phyloP scores from a whole-genome alignment of 2,329 filamentous ascomycete species.

The Cladophialophora exuberans region DNA sequence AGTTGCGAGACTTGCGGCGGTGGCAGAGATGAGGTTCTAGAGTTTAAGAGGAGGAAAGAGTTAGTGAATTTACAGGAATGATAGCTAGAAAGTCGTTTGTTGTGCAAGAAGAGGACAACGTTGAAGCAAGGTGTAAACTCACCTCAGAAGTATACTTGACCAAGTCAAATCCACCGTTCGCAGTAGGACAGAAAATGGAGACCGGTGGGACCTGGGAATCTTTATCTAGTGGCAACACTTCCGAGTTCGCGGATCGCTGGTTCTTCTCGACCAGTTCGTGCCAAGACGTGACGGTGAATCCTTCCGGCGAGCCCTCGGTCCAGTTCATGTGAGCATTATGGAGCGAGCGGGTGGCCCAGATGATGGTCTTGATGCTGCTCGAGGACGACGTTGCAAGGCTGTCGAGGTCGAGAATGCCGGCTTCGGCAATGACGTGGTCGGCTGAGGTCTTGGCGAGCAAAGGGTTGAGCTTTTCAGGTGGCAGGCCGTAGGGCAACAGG shows the following conservation, averaged over 20 bases:
- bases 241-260: slow-evolving; percentile 59
- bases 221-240: slow-evolving; percentile 67
- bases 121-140: slow-evolving; percentile 31
- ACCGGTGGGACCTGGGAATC: slow-evolving; percentile 54
- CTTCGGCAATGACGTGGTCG: slow-evolving; percentile 81
- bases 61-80: too few relatives aligned
- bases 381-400: slow-evolving; percentile 69
- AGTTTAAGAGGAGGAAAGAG: slow-evolving; percentile 4
- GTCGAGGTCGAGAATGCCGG: slow-evolving; percentile 83
- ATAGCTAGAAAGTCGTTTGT: too few relatives aligned
- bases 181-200: slow-evolving; percentile 43
- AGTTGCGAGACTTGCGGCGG: slow-evolving; percentile 75
- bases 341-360: slow-evolving; percentile 92
- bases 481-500: slow-evolving; percentile 79
- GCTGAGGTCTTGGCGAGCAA: slow-evolving; percentile 74
- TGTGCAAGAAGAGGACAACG: neutral
- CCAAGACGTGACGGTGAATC: slow-evolving; percentile 86
- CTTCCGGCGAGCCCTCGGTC: slow-evolving; percentile 77
- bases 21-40: slow-evolving; percentile 82
- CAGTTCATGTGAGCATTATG: slow-evolving; percentile 94
- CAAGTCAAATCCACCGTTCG: slow-evolving; percentile 64
- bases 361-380: slow-evolving; percentile 72
- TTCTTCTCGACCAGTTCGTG: slow-evolving; percentile 81
- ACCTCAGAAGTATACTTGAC: slow-evolving; percentile 77
- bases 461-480: slow-evolving; percentile 67